Conservation (phyloP, 2,329 filamentous ascomycete species). For the Bipolaris bicolor region DNA sequence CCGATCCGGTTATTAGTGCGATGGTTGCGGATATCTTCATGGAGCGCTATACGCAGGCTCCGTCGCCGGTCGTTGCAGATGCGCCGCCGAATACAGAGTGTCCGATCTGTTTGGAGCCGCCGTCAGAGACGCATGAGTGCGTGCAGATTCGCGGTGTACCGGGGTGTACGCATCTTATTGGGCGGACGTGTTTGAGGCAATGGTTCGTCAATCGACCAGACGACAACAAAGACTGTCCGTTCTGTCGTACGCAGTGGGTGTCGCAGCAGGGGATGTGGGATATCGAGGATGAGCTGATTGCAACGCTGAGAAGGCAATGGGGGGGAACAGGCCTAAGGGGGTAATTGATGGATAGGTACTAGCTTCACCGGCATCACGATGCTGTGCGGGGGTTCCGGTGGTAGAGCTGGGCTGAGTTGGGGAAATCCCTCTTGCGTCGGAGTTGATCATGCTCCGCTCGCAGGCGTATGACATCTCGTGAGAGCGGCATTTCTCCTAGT, state of each 20-base stretch:
- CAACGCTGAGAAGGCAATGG: too few species aligned
- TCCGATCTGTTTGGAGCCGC: slow-evolving; percentile 20
- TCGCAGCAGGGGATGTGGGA: too few species aligned
- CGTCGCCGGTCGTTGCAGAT: not conserved
- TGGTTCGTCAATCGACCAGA: slow-evolving; percentile 12
- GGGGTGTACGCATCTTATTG: slow-evolving; percentile 27
- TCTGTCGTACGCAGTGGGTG: slow-evolving; percentile 28
- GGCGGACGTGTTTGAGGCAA: slow-evolving; percentile 18
- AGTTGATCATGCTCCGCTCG: too few species aligned
- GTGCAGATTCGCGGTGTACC: slow-evolving; percentile 17
- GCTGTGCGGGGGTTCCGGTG: too few species aligned
- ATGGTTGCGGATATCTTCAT: slow-evolving; percentile 3
- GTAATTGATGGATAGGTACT: too few species aligned
- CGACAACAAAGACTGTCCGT: slow-evolving; percentile 21
- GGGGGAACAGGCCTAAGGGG: too few species aligned
- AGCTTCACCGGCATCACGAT: too few species aligned
- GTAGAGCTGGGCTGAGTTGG: too few species aligned
- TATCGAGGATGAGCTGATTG: too few species aligned
- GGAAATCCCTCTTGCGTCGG: too few species aligned
- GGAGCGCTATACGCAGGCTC: slow-evolving; percentile 3
- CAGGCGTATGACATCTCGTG: too few species aligned
- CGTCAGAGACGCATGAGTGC: slow-evolving; percentile 11
- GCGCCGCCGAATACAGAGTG: slow-evolving; percentile 11
- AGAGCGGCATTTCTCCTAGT: not conserved
- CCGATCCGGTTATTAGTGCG: too few species aligned